phyloP scores from a whole-genome alignment of 495 filamentous ascomycete species.

The Trypethelium eluteriae region DNA sequence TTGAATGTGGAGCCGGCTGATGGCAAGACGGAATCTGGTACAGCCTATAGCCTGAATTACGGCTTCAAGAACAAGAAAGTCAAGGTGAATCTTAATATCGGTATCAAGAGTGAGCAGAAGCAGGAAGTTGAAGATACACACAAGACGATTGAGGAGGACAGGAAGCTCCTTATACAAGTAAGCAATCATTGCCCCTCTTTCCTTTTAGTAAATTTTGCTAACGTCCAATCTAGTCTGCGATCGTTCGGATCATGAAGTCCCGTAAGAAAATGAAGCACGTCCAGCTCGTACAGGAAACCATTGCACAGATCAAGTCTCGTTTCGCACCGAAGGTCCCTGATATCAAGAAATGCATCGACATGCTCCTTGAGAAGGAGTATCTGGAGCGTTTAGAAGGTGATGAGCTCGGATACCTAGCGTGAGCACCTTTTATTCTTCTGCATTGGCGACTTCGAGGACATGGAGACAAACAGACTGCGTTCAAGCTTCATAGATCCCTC shows the following conservation, averaged over 20 bases:
- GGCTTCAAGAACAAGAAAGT: slow-evolving; percentile 98
- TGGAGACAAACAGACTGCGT: background rate
- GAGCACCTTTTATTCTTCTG: slow-evolving; percentile 11
- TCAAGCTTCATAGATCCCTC: too few relatives aligned
- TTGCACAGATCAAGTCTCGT: slow-evolving; percentile 85
- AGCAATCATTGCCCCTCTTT: slow-evolving; percentile 31
- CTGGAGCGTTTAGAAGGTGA: slow-evolving; percentile 91
- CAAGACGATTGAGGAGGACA: slow-evolving; percentile 98
- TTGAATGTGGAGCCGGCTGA: slow-evolving; percentile 60
- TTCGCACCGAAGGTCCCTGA: slow-evolving; percentile 89
- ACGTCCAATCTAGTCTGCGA: slow-evolving; percentile 64
- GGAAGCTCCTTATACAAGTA: slow-evolving; percentile 94
- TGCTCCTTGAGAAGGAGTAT: slow-evolving; percentile 98
- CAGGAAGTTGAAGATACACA: slow-evolving; percentile 93
- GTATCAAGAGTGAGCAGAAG: slow-evolving; percentile 89
- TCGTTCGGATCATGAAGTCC: slow-evolving; percentile 99
- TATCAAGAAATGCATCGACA: slow-evolving; percentile 99
- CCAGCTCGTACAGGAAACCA: slow-evolving; percentile 85
- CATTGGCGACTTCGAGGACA: background rate
- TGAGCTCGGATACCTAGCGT: slow-evolving; percentile 86
- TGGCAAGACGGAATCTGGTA: slow-evolving; percentile 66
- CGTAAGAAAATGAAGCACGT: slow-evolving; percentile 97
- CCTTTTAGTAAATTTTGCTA: slow-evolving; percentile 16
- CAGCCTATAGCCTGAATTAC: slow-evolving; percentile 73
- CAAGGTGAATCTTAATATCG: slow-evolving; percentile 90